A percentile compares a stretch with the other conserved stretches of the same genome.
Conservation (phyloP, 371 early-diverging fungal genomes). For the Mortierella sp. region DNA sequence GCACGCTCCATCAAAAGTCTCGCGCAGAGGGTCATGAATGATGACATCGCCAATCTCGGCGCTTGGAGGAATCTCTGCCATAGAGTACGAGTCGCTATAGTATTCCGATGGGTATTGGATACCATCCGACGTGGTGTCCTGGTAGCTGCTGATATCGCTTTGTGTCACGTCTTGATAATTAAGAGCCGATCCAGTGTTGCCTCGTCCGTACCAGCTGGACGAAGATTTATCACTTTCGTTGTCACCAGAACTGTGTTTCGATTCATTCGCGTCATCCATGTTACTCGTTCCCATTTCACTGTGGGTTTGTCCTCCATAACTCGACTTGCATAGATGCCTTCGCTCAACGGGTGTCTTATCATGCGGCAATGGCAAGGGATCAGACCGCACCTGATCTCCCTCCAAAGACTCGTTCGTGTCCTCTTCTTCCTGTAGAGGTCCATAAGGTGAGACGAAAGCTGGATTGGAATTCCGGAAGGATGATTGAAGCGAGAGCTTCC, state of each 20-base stretch:
- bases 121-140: conserved; percentile 9
- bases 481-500: conserved; percentile 27
- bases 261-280: conserved; percentile 7
- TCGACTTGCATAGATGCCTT: conserved; percentile 8
- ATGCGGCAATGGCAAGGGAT: not conserved
- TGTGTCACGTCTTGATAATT: conserved; percentile 40
- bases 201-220: conserved; percentile 42
- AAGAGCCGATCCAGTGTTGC: conserved; percentile 33
- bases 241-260: conserved; percentile 7
- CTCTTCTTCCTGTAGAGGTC: conserved; percentile 13
- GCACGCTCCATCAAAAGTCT: not conserved
- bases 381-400: not conserved
- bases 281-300: not conserved
- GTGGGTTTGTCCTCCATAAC: conserved; percentile 6
- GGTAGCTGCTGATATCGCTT: conserved; percentile 26
- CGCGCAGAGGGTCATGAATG: not conserved
- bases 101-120: not conserved
- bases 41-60: not conserved
- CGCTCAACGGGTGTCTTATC: not conserved
- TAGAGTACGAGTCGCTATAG: conserved; percentile 4
- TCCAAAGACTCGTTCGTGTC: not conserved
- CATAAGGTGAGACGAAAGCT: conserved; percentile 13
- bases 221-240: conserved; percentile 30
- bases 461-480: conserved; percentile 23
- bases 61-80: not conserved